Conservation (phyloP, 176 grass and related monocot species). For the Poa annua region DNA sequence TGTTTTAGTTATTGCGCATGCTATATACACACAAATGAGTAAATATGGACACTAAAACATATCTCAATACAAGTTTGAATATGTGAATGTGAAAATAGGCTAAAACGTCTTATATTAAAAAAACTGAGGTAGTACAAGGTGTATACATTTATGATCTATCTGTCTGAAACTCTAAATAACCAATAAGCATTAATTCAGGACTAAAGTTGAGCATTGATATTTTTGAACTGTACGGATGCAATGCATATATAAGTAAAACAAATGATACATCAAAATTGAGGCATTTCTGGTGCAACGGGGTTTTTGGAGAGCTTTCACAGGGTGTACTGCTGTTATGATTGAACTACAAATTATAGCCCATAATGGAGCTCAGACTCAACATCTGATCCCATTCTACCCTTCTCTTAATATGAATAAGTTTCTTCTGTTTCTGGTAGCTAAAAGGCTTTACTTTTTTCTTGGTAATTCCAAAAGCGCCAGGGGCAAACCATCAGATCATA, state of each 20-base stretch:
- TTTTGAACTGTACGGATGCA: background rate
- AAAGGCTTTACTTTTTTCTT: background rate
- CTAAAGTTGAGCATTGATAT: background rate
- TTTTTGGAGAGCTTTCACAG: background rate
- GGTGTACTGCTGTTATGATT: background rate
- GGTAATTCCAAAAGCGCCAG: background rate
- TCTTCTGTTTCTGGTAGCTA: background rate
- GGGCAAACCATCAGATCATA: background rate
- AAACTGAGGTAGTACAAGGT: too few species aligned
- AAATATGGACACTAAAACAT: too few species aligned
- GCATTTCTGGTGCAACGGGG: too few species aligned
- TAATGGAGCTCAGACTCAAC: background rate
- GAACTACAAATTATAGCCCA: background rate
- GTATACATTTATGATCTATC: too few species aligned
- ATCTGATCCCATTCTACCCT: too few species aligned
- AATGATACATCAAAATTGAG: constrained; percentile 21
- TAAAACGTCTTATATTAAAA: too few species aligned
- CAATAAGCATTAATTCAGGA: background rate
- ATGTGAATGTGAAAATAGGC: too few species aligned
- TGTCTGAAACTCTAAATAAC: background rate
- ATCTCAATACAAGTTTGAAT: too few species aligned
- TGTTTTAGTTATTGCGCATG: too few species aligned
- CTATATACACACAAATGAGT: too few species aligned
- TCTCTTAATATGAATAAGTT: background rate
- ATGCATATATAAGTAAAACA: background rate